Base-by-base conservation (phyloP, 176 grass and related monocot species). In the Rhynchospora pubera region DNA sequence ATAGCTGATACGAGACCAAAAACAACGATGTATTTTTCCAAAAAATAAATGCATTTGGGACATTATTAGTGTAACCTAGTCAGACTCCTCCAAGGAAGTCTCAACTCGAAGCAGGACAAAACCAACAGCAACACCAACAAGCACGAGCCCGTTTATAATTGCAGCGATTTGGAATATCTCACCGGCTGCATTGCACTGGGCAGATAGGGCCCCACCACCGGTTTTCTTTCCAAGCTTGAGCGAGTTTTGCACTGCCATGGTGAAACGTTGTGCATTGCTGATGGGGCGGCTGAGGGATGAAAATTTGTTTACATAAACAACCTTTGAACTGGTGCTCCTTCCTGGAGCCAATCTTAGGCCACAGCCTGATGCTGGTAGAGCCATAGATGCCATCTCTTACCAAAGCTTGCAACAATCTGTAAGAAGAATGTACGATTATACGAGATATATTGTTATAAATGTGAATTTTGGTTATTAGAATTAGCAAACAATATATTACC, bases 41-140 rank as follows among this genome's bases (percentile, higher is more conserved):
- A 53, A 82, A 82, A 79, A 82, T 48, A 81, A 81, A 81, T 43
- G 32, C 57, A 63, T 79, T 62, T 65, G 47, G 56, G 24, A 82
- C 66, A 67, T 53, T 60, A 44, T 45, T 45, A 23, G 15, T 43
- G 19, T 26, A 24, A 53, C 48, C 79, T 99, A 60, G 60, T 99
- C 97, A 70, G 89, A 21, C 84, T 99, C 91, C 91, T 99, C 97
- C 67, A 90, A 42, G 81, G 78, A 26, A 5, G 93, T 76, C 84
- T 99, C 93, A 21, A 91, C 22, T 76, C 96, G 87, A 56, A 99
- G 96, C 65, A 95, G 96, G 32, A 99, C 87, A 78, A 99, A 99
- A 1, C 91, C 96, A 75, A 99, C 87, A 60, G 93, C 96, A 78
- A 95, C 96, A 65, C 93, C 96, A 64, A 95, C 77, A 63, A 99